Conservation (phyloP, 2,329 filamentous ascomycete genomes). For the Leptographium wingfieldii region DNA sequence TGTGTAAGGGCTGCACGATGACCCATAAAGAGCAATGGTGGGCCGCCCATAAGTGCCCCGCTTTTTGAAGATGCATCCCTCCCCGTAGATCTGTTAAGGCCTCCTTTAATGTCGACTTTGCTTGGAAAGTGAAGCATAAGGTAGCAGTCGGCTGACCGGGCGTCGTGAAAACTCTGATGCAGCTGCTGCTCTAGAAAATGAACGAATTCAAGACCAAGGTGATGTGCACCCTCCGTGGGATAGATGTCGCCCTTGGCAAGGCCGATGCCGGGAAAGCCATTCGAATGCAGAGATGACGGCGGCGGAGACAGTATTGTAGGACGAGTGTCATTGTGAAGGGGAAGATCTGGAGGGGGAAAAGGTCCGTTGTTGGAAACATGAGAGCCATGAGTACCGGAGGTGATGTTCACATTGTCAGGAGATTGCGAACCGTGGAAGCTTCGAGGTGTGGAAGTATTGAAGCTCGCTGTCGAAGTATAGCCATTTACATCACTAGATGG, state of each 20-base stretch:
- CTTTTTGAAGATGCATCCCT: too few relatives aligned
- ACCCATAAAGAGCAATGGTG: conserved; percentile 7
- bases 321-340: not conserved
- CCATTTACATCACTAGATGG: conserved; percentile 5
- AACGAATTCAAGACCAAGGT: conserved; percentile 6
- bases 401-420: conserved; percentile 7
- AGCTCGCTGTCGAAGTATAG: conserved; percentile 19
- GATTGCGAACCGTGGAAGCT: conserved; percentile 49
- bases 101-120: not conserved
- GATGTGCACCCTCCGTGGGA: not conserved
- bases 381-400: not conserved
- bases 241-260: not conserved
- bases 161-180: conserved; percentile 6
- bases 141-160: conserved; percentile 11
- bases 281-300: conserved; percentile 1
- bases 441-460: conserved; percentile 43
- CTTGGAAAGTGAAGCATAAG: conserved; percentile 7
- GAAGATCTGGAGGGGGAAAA: conserved; percentile 1
- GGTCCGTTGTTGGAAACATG: not conserved
- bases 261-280: not conserved
- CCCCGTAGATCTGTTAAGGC: too few relatives aligned
- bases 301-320: conserved; percentile 6
- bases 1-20: conserved; percentile 12
- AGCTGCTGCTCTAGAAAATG: conserved; percentile 8
- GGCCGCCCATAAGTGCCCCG: not conserved